Base-by-base conservation (phyloP, 208 protist species). In the Trypanosoma platydactyli region DNA sequence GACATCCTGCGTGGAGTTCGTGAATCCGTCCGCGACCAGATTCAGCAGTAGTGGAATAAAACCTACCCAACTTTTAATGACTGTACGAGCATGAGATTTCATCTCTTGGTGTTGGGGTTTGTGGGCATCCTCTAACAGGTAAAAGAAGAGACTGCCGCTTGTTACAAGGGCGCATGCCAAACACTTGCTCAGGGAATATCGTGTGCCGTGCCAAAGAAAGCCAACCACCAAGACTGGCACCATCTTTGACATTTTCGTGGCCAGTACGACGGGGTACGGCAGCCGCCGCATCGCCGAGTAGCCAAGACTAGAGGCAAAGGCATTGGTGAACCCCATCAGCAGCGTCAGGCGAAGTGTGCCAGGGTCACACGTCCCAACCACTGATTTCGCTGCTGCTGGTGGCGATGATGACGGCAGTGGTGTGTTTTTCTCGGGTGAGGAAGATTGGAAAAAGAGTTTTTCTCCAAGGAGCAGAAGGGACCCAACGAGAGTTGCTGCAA, bases 201-300 rank as follows among this genome's bases (percentile, higher is more conserved):
- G 83, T 16, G 68, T 84, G 56, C 80, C 71, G 54, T 95, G 67
- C 74, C 79, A 90, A 30, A 89, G 44, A 41, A 84, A 81, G 11
- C 89, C 89, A 18, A 95, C 82, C 15, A 92, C 40, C 69, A 95
- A 87, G 3, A 91, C 83, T 0, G 89, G 89, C 16, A 95, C 67
- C 86, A 95, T 92, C 72, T 95, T 95, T 29, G 68, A 79, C 89
- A 95, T 95, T 69, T 95, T 95, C 9, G 81, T 73, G 0, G 86
- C 80, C 20, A 95, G 79, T 50, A 88, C 73, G 13, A 95, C 79
- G 0, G 89, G 89, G 68, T 84, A 95, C 20, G 86, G 74, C 40
- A 95, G 73, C 1, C 76, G 86, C 9, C 86, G 84, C 89, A 95
- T 92, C 41, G 84, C 81, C 9, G 77, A 78, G 68, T 88, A 91